Conservation (phyloP, 106 monocot genomes). For the Gastrodia elata region DNA sequence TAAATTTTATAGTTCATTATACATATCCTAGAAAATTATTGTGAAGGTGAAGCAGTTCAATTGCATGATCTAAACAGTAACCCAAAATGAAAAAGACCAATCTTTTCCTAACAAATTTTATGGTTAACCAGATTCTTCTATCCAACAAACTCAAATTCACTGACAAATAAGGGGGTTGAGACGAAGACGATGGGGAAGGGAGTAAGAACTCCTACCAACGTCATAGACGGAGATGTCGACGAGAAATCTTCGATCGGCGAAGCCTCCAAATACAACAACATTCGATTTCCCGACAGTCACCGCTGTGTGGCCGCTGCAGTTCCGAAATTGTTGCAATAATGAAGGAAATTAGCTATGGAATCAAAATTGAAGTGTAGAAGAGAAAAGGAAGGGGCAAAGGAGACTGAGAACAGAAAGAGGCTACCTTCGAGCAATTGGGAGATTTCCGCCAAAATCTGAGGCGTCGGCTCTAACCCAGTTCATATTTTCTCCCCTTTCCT, state of each 20-base stretch:
- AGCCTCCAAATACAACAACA: conserved; percentile 81
- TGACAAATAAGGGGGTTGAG: neutral
- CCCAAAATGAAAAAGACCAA: neutral
- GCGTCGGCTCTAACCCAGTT: conserved; percentile 75
- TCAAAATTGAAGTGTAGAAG: neutral
- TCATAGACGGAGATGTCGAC: conserved; percentile 68
- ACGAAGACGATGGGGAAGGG: neutral
- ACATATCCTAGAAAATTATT: neutral
- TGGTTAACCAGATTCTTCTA: neutral
- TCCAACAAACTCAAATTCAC: neutral
- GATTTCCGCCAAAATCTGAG: conserved; percentile 75
- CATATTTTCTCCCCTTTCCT: conserved; percentile 29
- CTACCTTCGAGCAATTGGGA: conserved; percentile 69
- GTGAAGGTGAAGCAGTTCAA: neutral
- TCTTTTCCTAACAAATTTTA: neutral
- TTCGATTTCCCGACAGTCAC: conserved; percentile 80
- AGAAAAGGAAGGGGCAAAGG: neutral
- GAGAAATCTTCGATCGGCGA: conserved; percentile 73
- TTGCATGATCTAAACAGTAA: neutral
- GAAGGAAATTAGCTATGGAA: neutral
- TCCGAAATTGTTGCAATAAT: conserved; percentile 1
- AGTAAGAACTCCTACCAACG: conserved; percentile 28
- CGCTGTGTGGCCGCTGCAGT: conserved; percentile 76
- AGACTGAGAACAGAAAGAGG: conserved; percentile 3
- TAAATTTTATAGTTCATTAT: neutral